These are phyloP conservation scores for Phytophthora macrochlamydospora DNA, from an alignment of 352 stramenopile species.

Conservation along the genomic window DNA sequence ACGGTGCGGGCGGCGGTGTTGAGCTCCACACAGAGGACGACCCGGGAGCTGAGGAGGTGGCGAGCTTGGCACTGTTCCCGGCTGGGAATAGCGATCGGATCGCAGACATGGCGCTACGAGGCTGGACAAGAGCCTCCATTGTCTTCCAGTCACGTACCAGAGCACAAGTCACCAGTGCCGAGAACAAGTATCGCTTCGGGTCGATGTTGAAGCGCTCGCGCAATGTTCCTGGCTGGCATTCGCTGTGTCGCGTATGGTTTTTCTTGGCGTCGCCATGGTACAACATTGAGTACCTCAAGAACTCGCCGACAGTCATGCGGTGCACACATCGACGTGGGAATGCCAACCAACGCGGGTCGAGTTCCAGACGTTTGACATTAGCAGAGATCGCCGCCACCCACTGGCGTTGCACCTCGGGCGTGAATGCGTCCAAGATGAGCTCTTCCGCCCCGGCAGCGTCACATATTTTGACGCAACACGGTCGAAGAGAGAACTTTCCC, in stretches of 20 bases:
- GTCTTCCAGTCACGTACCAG: slow-evolving; percentile 55
- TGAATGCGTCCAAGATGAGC: slow-evolving; percentile 70
- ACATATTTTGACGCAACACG: slow-evolving; percentile 68
- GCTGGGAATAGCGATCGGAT: slow-evolving; percentile 40
- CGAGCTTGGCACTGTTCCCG: slow-evolving; percentile 15
- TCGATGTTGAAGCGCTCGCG: slow-evolving; percentile 55
- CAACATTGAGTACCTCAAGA: slow-evolving; percentile 66
- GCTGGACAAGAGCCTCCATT: slow-evolving; percentile 54
- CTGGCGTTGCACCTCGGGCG: slow-evolving; percentile 51
- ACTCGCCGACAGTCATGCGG: slow-evolving; percentile 58
- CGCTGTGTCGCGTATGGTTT: slow-evolving; percentile 23
- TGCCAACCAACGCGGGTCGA: slow-evolving; percentile 60
- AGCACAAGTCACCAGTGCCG: slow-evolving; percentile 49
- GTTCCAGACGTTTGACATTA: slow-evolving; percentile 67
- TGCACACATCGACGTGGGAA: slow-evolving; percentile 60
- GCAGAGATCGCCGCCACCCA: slow-evolving; percentile 67
- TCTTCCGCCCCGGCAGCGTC: slow-evolving; percentile 42
- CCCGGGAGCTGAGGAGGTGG: slow-evolving; percentile 16
- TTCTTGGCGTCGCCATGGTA: slow-evolving; percentile 55
- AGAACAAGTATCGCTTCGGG: slow-evolving; percentile 60
- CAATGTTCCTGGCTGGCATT: slow-evolving; percentile 36
- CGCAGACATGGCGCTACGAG: slow-evolving; percentile 39
- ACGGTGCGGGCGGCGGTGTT: slow-evolving; percentile 26
- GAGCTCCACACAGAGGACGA: slow-evolving; percentile 29
- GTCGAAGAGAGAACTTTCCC: slow-evolving; percentile 68